A percentile compares a stretch with the other conserved stretches of the same genome.
Evolutionary conservation across 2,329 filamentous ascomycete genomes (phyloP).

Genomic region (Graphilbum sp.): DNA sequence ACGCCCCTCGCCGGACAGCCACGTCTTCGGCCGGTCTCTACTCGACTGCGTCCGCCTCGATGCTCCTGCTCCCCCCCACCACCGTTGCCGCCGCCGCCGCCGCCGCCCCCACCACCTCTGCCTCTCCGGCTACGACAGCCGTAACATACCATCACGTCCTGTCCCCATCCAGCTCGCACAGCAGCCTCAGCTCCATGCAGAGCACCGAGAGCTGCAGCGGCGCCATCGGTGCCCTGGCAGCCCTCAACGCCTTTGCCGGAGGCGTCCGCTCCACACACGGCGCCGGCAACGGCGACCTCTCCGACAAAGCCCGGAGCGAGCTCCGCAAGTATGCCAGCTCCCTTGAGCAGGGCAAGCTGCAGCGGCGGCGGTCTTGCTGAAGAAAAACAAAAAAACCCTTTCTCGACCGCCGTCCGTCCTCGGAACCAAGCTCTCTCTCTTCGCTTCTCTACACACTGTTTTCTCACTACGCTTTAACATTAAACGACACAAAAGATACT

Average conservation of each 20-base stretch:
- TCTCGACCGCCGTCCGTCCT: too few species aligned
- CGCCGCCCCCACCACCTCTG: conserved; percentile 1
- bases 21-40: conserved; percentile 12
- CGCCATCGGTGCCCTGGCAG: conserved; percentile 4
- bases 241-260: conserved; percentile 7
- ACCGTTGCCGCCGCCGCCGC: conserved; percentile 3
- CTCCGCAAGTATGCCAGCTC: conserved; percentile 74
- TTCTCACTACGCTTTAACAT: not conserved
- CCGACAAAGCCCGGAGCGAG: conserved; percentile 62
- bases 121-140: conserved; percentile 4
- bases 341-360: conserved; percentile 63
- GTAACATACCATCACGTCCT: conserved; percentile 27
- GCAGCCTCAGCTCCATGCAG: conserved; percentile 66
- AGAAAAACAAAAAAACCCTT: not conserved
- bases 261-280: conserved; percentile 21
- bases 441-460: not conserved
- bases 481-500: not conserved
- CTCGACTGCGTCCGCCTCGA: conserved; percentile 8
- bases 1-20: conserved; percentile 13
- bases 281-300: conserved; percentile 41
- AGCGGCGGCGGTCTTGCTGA: conserved; percentile 39
- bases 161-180: conserved; percentile 64
- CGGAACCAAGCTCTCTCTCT: too few species aligned
- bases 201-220: conserved; percentile 28
- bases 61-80: conserved; percentile 3